Evolutionary conservation across 108 stramenopile genomes (phyloP), one percentile per base, ranked within the genome.

Genomic region (Cyclotella atomus): DNA sequence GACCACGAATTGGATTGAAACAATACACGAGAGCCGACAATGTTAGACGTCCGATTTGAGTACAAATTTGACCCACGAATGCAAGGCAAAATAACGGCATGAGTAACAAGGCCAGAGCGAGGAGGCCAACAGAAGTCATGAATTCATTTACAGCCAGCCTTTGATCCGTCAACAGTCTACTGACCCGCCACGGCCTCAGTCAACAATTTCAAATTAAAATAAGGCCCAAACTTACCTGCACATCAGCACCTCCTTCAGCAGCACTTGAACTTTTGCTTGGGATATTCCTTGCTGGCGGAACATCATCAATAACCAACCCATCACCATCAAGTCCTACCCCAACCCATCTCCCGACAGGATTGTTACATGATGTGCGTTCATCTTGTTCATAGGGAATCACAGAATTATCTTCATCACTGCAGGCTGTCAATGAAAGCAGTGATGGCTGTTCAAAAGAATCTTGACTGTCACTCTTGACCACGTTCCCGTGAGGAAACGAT

Each of bases 381-480:
- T 12, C 9, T 41, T 41, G 9, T 41, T 10, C 21, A 24, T 52
- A 10, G 0, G 12, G 9, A 52, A 21, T 23, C 2, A 23, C 21
- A 3, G 23, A 24, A 9, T 6, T 41, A 21, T 52, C 52, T 52
- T 52, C 52, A 23, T 52, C 52, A 23, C 52, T 52, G 21, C 52
- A 52, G 24, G 21, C 21, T 23, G 52, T 52, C 21, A 19, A 23
- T 3, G 52, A 52, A 23, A 52, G 52, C 3, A 52, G 21, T 10
- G 52, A 52, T 52, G 52, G 20, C 12, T 52, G 52, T 9, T 52
- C 52, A 52, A 52, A 52, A n/a, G 52, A 52, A 6, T n/a, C 52
- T 19, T 9, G 52, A 23, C 20, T 23, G 10, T 6, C 52, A 52
- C 20, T 9, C 24, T 52, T n/a, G n/a, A n/a, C n/a, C n/a, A n/a